Conservation (phyloP, 2,329 filamentous ascomycete species). For the Nothophoma quercina region DNA sequence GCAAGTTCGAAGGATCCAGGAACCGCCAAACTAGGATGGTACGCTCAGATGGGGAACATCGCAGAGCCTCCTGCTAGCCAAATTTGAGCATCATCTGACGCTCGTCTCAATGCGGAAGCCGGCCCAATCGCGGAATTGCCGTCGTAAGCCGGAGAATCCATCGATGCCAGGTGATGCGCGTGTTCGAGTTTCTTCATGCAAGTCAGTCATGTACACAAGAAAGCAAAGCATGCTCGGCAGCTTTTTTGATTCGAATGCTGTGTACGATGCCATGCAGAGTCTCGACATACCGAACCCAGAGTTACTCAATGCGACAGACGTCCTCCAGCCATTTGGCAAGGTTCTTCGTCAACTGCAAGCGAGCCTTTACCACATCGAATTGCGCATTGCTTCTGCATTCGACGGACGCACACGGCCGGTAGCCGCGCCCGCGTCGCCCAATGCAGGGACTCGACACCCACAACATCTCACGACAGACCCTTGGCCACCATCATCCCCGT, state of each 20-base stretch:
- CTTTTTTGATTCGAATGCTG: too few relatives aligned
- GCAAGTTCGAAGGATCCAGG: constrained; percentile 26
- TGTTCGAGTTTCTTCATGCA: constrained; percentile 23
- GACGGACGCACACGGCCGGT: constrained; percentile 1
- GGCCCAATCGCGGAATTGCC: constrained; percentile 32
- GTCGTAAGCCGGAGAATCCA: constrained; percentile 28
- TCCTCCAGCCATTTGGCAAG: background rate
- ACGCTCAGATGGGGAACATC: constrained; percentile 45
- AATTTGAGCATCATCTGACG: constrained; percentile 21
- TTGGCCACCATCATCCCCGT: constrained; percentile 18
- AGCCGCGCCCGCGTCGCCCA: constrained; percentile 8
- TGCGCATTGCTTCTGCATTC: constrained; percentile 22
- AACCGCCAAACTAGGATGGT: constrained; percentile 26
- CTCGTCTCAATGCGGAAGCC: constrained; percentile 28
- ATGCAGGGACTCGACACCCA: constrained; percentile 22
- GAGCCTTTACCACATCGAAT: constrained; percentile 15
- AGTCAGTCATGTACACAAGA: constrained; percentile 33
- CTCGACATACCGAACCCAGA: background rate
- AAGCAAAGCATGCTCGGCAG: constrained; percentile 5
- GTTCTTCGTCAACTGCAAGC: constrained; percentile 7
- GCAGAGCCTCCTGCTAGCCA: constrained; percentile 42
- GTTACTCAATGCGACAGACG: background rate
- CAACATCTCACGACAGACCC: constrained; percentile 6
- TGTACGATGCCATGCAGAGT: background rate
- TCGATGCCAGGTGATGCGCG: constrained; percentile 38